These are phyloP conservation scores for Epithele typhae DNA, from an alignment of 768 basidiomycete genomes.

Conservation along the genomic window DNA sequence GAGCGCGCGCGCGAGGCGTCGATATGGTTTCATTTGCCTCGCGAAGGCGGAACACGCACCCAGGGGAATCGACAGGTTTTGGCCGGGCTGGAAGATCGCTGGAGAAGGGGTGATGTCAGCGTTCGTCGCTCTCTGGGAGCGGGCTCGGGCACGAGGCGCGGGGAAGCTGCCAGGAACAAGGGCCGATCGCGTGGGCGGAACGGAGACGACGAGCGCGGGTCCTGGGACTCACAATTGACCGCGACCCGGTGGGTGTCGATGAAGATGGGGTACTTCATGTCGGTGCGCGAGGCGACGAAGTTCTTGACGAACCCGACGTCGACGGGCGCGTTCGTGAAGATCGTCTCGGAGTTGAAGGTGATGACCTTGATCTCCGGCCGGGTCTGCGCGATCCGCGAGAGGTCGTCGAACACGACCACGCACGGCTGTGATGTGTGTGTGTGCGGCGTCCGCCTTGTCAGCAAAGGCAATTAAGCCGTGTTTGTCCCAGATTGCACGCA, in stretches of 20 bases:
- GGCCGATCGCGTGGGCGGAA: conserved; percentile 1
- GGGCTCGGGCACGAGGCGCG: background rate
- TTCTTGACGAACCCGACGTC: conserved; percentile 20
- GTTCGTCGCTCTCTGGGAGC: too few relatives aligned
- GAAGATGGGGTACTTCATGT: conserved; percentile 27
- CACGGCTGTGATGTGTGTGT: conserved; percentile 20
- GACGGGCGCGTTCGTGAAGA: conserved; percentile 24
- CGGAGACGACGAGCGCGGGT: conserved; percentile 7
- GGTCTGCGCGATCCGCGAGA: conserved; percentile 20
- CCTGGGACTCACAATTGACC: conserved; percentile 24
- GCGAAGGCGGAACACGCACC: conserved; percentile 17
- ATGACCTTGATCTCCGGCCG: conserved; percentile 23
- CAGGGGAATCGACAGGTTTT: conserved; percentile 26
- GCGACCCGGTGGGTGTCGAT: conserved; percentile 25
- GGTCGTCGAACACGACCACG: conserved; percentile 24
- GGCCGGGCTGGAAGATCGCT: conserved; percentile 26
- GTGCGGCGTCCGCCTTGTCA: background rate
- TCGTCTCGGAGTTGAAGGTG: conserved; percentile 28
- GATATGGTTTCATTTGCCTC: conserved; percentile 10
- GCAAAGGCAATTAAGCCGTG: conserved; percentile 15
- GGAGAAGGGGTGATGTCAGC: background rate
- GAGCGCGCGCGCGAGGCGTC: background rate
- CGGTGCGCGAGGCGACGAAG: conserved; percentile 20
- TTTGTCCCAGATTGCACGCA: conserved; percentile 16
- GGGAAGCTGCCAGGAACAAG: conserved; percentile 2